phyloP scores from a whole-genome alignment of 2,329 filamentous ascomycete genomes.

The Hymenoscyphus fructigenus region DNA sequence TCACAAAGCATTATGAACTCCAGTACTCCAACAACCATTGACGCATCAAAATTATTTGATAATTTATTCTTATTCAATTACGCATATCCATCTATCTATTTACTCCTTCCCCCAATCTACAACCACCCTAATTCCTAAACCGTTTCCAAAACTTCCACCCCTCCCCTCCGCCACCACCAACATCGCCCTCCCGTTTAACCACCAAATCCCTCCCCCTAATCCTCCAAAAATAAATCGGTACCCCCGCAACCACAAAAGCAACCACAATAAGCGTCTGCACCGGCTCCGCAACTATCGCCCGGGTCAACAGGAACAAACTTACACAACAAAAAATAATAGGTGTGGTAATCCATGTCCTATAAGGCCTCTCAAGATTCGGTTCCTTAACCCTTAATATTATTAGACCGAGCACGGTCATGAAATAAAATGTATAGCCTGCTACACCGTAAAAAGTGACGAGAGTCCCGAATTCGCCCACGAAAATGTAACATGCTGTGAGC shows the following conservation, averaged over 20 bases:
- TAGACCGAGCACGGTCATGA: slow-evolving; percentile 87
- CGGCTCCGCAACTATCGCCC: slow-evolving; percentile 88
- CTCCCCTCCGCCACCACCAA: slow-evolving; percentile 39
- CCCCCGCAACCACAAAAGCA: slow-evolving; percentile 76
- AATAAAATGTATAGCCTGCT: slow-evolving; percentile 96
- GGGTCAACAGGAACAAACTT: slow-evolving; percentile 83
- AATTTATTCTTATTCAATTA: slow-evolving; percentile 2
- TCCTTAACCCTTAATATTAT: slow-evolving; percentile 88
- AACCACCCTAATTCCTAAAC: slow-evolving; percentile 8
- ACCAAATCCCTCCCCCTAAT: slow-evolving; percentile 63
- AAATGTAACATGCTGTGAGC: slow-evolving; percentile 74
- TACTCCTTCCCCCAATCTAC: neutral
- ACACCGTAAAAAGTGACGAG: slow-evolving; percentile 97
- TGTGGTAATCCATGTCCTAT: slow-evolving; percentile 94
- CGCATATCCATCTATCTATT: no score
- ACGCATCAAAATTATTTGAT: neutral
- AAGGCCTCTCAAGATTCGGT: slow-evolving; percentile 83
- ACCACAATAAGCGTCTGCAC: slow-evolving; percentile 86
- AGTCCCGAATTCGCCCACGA: slow-evolving; percentile 86
- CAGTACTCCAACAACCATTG: no score
- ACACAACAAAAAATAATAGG: slow-evolving; percentile 99
- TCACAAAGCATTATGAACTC: no score
- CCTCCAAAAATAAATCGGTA: slow-evolving; percentile 88
- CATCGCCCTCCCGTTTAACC: slow-evolving; percentile 43
- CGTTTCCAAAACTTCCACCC: slow-evolving; percentile 63